These are phyloP conservation scores for Ceratocystis huliohia DNA, from an alignment of 2,329 filamentous ascomycete genomes.

Conservation along the genomic window DNA sequence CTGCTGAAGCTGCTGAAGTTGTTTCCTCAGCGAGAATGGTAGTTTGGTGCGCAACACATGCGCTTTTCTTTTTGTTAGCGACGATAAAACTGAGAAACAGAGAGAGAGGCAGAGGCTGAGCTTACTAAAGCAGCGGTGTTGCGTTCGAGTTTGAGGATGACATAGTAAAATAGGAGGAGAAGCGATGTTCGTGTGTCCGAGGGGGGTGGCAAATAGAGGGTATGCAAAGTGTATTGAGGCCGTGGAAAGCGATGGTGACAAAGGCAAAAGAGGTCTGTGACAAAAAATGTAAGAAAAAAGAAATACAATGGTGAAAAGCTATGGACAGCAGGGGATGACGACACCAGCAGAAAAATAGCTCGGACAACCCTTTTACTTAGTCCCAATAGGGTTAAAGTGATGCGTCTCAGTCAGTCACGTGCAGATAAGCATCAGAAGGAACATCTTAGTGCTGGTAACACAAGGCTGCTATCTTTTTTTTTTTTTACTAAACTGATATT, in stretches of 20 bases:
- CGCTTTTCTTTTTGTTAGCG: constrained; percentile 37
- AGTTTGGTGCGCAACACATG: constrained; percentile 84
- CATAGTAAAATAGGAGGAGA: constrained; percentile 34
- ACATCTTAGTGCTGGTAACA: constrained; percentile 1
- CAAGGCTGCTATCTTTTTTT: constrained; percentile 16
- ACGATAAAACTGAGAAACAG: background rate
- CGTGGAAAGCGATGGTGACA: background rate
- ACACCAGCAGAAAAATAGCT: background rate
- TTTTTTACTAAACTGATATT: background rate
- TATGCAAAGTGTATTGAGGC: background rate
- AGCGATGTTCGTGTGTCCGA: background rate
- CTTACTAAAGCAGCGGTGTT: constrained; percentile 63
- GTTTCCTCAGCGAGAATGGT: constrained; percentile 93
- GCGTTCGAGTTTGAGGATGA: constrained; percentile 51
- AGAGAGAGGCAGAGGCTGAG: constrained; percentile 18
- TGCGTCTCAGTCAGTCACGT: background rate
- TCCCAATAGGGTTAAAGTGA: constrained; percentile 2
- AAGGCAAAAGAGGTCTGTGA: constrained; percentile 27
- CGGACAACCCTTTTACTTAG: background rate
- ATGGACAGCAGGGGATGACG: constrained; percentile 7
- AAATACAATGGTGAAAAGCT: background rate
- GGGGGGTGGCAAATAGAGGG: background rate
- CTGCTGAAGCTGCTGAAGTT: constrained; percentile 66
- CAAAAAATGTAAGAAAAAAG: background rate
- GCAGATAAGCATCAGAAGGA: constrained; percentile 33